phyloP scores from a whole-genome alignment of 1,284 basidiomycete species.

The Trichosporon sp. region DNA sequence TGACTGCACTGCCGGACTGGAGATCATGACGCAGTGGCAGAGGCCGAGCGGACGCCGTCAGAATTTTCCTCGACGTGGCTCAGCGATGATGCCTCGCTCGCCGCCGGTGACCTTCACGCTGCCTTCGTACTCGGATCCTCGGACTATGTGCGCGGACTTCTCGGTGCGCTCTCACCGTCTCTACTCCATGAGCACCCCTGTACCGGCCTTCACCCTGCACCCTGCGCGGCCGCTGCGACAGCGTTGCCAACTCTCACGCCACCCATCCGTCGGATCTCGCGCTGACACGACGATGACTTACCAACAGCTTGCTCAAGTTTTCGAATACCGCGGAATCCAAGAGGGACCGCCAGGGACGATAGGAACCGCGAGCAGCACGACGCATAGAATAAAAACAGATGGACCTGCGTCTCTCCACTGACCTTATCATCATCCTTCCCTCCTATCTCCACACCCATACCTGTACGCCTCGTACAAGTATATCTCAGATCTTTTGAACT shows the following conservation, averaged over 20 bases:
- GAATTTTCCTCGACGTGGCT: neutral
- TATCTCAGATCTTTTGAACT: neutral
- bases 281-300: neutral
- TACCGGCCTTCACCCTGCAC: neutral
- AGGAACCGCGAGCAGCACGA: neutral
- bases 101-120: neutral
- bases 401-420: neutral
- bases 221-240: conserved; percentile 1
- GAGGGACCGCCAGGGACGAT: neutral
- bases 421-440: neutral
- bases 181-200: neutral
- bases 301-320: neutral
- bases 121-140: neutral
- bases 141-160: neutral
- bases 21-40: neutral
- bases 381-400: neutral
- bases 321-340: conserved; percentile 1
- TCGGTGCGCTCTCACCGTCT: neutral
- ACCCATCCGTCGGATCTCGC: neutral
- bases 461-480: neutral
- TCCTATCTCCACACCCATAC: neutral
- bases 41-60: neutral
- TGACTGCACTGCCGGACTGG: neutral
- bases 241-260: neutral
- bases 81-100: neutral